phyloP scores from a whole-genome alignment of 805 yeast genomes.

The Candida railenensis region DNA sequence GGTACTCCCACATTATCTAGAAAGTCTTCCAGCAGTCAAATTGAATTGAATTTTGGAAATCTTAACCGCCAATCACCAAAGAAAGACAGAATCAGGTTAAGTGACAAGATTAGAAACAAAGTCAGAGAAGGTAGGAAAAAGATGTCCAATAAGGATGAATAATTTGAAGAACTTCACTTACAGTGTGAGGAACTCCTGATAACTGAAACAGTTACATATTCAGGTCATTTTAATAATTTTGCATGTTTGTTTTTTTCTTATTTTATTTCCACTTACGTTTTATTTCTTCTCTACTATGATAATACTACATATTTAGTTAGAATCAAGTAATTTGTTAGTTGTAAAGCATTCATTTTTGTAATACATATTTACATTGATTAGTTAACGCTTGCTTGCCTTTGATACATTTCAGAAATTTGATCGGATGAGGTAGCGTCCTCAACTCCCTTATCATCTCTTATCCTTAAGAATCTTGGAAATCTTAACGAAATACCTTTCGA shows the following conservation, averaged over 20 bases:
- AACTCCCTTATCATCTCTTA: constrained; percentile 81
- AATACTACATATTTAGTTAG: too few relatives aligned
- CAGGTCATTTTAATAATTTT: too few relatives aligned
- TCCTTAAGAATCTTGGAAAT: constrained; percentile 81
- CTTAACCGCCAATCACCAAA: constrained; percentile 3
- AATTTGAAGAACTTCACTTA: constrained; percentile 13
- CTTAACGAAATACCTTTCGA: constrained; percentile 86
- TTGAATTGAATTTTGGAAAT: constrained; percentile 33
- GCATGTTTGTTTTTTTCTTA: constrained; percentile 1
- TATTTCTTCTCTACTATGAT: not conserved
- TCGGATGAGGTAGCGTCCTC: constrained; percentile 87
- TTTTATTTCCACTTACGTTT: not conserved
- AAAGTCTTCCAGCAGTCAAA: constrained; percentile 20
- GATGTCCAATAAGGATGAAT: constrained; percentile 1
- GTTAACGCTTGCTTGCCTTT: constrained; percentile 55
- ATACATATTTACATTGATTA: constrained; percentile 5
- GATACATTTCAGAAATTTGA: constrained; percentile 81
- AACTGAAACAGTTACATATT: too few relatives aligned
- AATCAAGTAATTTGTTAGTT: too few relatives aligned
- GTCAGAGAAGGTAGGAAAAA: constrained; percentile 32
- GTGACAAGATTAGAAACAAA: constrained; percentile 34
- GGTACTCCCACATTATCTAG: constrained; percentile 17
- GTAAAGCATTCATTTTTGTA: too few relatives aligned
- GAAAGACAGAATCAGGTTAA: constrained; percentile 15
- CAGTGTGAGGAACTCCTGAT: too few relatives aligned